Conservation (phyloP, 331 rosid genomes). For the Quercus tomentella region DNA sequence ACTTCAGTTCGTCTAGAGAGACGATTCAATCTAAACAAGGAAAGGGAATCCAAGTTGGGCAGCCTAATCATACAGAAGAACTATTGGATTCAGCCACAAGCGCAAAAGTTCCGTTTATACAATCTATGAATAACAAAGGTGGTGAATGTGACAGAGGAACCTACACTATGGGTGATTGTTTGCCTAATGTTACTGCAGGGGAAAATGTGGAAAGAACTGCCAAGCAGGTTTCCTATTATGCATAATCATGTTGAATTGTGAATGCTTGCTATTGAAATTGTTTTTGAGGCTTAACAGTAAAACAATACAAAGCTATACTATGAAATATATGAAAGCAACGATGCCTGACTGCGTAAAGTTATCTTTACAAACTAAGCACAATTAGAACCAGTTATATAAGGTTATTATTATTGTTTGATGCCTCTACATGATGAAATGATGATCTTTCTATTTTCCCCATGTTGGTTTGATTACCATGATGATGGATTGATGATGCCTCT, state of each 20-base stretch:
- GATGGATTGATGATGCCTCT: too few species aligned
- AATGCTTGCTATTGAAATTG: not conserved
- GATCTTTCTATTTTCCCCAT: too few species aligned
- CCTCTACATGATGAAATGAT: too few species aligned
- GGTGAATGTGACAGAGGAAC: not conserved
- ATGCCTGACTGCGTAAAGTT: not conserved
- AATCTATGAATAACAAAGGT: not conserved
- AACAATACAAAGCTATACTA: not conserved
- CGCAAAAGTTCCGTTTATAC: conserved; percentile 9
- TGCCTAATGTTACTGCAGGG: not conserved
- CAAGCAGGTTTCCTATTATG: not conserved
- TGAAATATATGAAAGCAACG: not conserved
- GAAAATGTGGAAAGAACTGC: not conserved
- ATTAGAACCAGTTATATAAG: too few species aligned
- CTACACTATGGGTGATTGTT: not conserved
- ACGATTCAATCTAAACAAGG: not conserved
- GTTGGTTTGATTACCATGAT: too few species aligned
- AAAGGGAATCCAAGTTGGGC: not conserved
- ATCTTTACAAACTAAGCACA: too few species aligned
- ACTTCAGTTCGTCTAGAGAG: not conserved
- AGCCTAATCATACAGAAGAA: not conserved
- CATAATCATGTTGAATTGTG: not conserved
- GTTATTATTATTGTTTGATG: too few species aligned
- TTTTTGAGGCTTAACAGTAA: not conserved
- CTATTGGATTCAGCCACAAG: conserved; percentile 14